Conservation (phyloP, 805 yeast genomes). For the Lachancea lanzarotensis region DNA sequence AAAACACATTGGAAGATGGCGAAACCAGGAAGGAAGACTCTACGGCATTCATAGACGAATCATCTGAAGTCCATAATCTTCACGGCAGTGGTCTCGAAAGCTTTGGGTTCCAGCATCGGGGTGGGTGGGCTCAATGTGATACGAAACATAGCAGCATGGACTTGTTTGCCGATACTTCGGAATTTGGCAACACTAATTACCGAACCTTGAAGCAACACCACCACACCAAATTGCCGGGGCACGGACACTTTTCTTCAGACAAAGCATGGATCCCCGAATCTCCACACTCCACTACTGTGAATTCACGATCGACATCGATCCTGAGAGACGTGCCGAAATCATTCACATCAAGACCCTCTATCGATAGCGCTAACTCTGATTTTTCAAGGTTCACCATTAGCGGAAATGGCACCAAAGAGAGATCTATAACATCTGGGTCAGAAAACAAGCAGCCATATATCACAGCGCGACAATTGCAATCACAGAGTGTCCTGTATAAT, state of each 20-base stretch:
- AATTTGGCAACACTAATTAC: conserved; percentile 12
- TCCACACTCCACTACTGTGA: not conserved
- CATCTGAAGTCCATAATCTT: conserved; percentile 26
- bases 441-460: not conserved
- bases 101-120: not conserved
- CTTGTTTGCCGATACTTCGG: conserved; percentile 31
- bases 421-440: not conserved
- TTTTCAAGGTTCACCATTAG: not conserved
- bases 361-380: conserved; percentile 4
- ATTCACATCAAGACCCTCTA: not conserved
- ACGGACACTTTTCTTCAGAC: not conserved
- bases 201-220: conserved; percentile 3
- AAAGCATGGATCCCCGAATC: not conserved
- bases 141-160: conserved; percentile 37
- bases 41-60: conserved; percentile 34
- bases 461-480: conserved; percentile 4
- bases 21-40: conserved; percentile 35
- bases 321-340: conserved; percentile 1
- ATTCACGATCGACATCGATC: conserved; percentile 1
- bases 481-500: not conserved
- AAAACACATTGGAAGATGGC: conserved; percentile 20
- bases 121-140: conserved; percentile 3
- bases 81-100: conserved; percentile 20
- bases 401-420: not conserved
- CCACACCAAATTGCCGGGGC: not conserved